A percentile compares a stretch with the other conserved stretches of the same genome.
These are phyloP conservation scores for Xylaria sp. DNA, from an alignment of 2,329 filamentous ascomycete genomes.

Conservation along the genomic window DNA sequence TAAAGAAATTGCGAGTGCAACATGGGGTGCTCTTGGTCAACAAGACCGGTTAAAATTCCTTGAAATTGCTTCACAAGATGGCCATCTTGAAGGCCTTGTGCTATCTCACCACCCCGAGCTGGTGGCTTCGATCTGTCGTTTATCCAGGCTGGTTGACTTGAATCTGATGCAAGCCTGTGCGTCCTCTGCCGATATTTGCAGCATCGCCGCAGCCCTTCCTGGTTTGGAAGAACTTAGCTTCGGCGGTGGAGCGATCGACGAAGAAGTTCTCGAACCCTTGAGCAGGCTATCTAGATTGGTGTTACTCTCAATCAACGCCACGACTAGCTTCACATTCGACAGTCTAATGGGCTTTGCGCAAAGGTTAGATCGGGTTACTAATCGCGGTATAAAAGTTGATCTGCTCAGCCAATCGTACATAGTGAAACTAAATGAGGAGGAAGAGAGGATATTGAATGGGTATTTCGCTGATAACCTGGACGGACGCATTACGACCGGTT, in stretches of 20 bases:
- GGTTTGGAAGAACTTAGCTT: slow-evolving; percentile 67
- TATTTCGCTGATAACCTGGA: slow-evolving; percentile 44
- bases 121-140: slow-evolving; percentile 53
- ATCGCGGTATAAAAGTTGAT: slow-evolving; percentile 49
- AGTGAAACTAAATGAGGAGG: slow-evolving; percentile 42
- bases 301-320: slow-evolving; percentile 62
- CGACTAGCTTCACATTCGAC: slow-evolving; percentile 63
- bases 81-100: slow-evolving; percentile 60
- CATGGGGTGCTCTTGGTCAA: slow-evolving; percentile 43
- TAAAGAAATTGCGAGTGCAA: slow-evolving; percentile 30
- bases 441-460: slow-evolving; percentile 44
- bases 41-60: slow-evolving; percentile 43
- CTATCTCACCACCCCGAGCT: slow-evolving; percentile 48
- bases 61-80: slow-evolving; percentile 48
- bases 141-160: slow-evolving; percentile 63
- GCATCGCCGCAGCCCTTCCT: slow-evolving; percentile 57
- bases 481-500: slow-evolving; percentile 51
- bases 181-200: slow-evolving; percentile 58
- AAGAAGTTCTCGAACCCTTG: slow-evolving; percentile 53
- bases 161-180: slow-evolving; percentile 64
- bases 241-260: slow-evolving; percentile 64
- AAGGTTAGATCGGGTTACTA: slow-evolving; percentile 47
- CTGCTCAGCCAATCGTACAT: slow-evolving; percentile 50
- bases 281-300: slow-evolving; percentile 58
- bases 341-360: slow-evolving; percentile 59